Evolutionary conservation across 23 red algal species (phyloP), one percentile per base, ranked within the genome.

Genomic region (Cyanidiococcus yangmingshanensis): DNA sequence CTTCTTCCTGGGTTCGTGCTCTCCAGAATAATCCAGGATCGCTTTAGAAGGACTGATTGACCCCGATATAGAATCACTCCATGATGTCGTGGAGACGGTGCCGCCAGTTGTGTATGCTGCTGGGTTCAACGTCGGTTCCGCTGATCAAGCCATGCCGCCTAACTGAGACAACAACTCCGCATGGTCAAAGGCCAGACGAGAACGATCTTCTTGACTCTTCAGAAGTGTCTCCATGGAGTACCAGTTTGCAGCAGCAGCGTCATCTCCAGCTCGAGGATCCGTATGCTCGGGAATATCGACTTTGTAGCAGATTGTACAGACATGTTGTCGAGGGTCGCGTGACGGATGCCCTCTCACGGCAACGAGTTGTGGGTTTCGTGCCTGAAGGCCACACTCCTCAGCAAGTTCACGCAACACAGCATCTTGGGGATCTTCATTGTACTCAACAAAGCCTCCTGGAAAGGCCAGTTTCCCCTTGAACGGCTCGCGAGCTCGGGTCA

Each of bases 401-500:
- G 54, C 38, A 1, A 81, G 27, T 41, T 81, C 78, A 38, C 78
- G 40, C 39, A 81, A 34, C 3, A 81, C 78, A 25, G 78, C 78
- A 18, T 40, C 37, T 29, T 81, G 45, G 34, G 78, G 78, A 81
- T 81, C 78, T 39, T 81, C 78, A 26, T 58, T 58, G 50, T 81
- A 81, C 68, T 81, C 78, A 1, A 81, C 78, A 41, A 81, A 81
- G 17, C 78, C 78, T 16, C 78, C 78, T 34, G 78, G 78, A 41
- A 81, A 81, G 24, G 78, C 78, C 16, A 81, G 68, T 18, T 71
- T 67, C 3, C 45, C 45, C n/a, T 57, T 50, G 45, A 81, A 81
- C 0, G 78, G 78, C 40, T 81, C 78, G 2, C 59, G 54, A 27
- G 21, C 68, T 34, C 78, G 36, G 1, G n/a, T 40, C 38, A 81